Conservation (phyloP, 1,284 basidiomycete species). For the Leccinum colubrinum region DNA sequence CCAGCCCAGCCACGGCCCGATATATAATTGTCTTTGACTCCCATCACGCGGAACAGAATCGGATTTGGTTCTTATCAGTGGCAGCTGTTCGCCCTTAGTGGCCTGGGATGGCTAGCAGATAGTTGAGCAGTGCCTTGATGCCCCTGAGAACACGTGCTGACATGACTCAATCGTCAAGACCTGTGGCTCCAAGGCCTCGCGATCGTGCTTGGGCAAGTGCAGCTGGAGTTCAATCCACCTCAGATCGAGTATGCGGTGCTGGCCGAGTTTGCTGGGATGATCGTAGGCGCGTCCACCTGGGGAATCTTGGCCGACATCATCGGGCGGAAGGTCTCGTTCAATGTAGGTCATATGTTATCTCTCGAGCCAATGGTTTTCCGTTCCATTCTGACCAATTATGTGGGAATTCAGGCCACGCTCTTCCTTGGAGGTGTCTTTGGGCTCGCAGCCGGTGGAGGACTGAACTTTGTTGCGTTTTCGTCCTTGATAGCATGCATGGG, state of each 20-base stretch:
- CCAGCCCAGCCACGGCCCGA: conserved; percentile 1
- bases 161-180: conserved; percentile 32
- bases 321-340: conserved; percentile 55
- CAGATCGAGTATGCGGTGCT: conserved; percentile 50
- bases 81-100: conserved; percentile 56
- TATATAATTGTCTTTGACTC: background rate
- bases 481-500: conserved; percentile 50
- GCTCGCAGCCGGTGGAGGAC: conserved; percentile 52
- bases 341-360: conserved; percentile 30
- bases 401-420: conserved; percentile 42
- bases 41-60: conserved; percentile 35
- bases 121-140: conserved; percentile 34
- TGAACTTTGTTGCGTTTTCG: conserved; percentile 50
- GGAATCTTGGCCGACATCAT: conserved; percentile 47
- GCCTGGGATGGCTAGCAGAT: conserved; percentile 53
- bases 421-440: conserved; percentile 60
- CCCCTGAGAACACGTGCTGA: conserved; percentile 17
- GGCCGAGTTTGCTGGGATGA: conserved; percentile 56
- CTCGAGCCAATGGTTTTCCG: background rate
- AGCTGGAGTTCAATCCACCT: conserved; percentile 43
- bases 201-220: conserved; percentile 48
- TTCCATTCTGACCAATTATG: background rate
- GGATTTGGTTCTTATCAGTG: conserved; percentile 63
- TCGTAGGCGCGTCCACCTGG: conserved; percentile 58
- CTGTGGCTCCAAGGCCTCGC: conserved; percentile 55